Conservation (phyloP, 1,284 basidiomycete species). For the Retiboletus fuscus region DNA sequence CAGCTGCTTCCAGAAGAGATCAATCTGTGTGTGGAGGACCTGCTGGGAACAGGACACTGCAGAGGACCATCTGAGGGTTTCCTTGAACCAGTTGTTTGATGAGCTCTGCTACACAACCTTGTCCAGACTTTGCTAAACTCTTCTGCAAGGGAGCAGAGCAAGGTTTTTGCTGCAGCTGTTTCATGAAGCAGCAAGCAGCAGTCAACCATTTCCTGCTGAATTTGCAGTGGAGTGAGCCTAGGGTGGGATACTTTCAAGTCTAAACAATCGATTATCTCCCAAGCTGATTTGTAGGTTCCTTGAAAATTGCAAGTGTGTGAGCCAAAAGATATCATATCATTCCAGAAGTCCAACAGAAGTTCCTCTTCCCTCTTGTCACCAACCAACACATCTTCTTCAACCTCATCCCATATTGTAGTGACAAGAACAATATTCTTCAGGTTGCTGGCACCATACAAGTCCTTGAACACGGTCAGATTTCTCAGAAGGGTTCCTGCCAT, state of each 20-base stretch:
- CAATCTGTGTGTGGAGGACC: conserved; percentile 8
- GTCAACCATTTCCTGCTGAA: conserved; percentile 39
- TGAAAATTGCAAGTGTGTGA: conserved; percentile 30
- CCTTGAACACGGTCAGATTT: conserved; percentile 38
- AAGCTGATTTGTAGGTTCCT: conserved; percentile 28
- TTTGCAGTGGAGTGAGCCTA: conserved; percentile 18
- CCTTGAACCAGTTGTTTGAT: background rate
- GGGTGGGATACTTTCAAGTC: conserved; percentile 14
- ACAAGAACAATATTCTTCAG: conserved; percentile 42
- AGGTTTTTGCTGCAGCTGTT: conserved; percentile 32
- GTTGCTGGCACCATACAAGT: conserved; percentile 38
- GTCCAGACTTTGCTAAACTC: conserved; percentile 23
- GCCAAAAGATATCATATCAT: conserved; percentile 26
- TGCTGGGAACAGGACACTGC: background rate
- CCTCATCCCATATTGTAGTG: too few species aligned
- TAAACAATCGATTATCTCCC: conserved; percentile 29
- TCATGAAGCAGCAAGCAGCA: conserved; percentile 22
- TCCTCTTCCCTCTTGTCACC: conserved; percentile 29
- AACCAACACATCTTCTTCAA: conserved; percentile 38
- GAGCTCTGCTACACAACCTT: conserved; percentile 21
- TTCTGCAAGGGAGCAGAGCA: conserved; percentile 14
- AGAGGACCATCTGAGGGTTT: background rate
- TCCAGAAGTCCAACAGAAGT: conserved; percentile 27
- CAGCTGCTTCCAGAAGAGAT: background rate
- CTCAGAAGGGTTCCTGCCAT: conserved; percentile 51